Evolutionary conservation across 1,139 yeast species (phyloP), one percentile per base, ranked within the genome.

Genomic region (Nakaseomyces sp.): DNA sequence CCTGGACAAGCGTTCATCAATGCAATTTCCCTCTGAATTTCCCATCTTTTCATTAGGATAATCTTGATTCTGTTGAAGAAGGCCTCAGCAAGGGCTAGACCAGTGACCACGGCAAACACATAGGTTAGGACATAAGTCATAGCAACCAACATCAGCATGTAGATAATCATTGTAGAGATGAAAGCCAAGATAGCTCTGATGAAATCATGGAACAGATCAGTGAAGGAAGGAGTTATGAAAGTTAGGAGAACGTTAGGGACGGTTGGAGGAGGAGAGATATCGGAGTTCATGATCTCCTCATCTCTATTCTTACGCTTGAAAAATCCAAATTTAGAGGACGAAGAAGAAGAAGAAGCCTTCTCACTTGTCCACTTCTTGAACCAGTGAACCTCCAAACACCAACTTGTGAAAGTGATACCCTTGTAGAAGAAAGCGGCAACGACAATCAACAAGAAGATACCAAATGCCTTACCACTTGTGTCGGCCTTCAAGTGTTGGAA

Each of bases 131-230:
- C 73, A 58, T 69, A 81, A 28, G 83, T 70, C 93, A 83, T 83
- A 9, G 82, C 83, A 12, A 79, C 88, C 67, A 83, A 72, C 93
- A 83, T 83, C 54, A 83, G 64, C 33, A 79, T 78, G 58, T 79
- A 82, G 8, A 82, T 79, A 41, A 83, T 60, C 69, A 81, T 68
- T 26, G 83, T 83, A 3, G 84, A 76, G 20, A 77, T 58, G 47
- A 83, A 77, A 17, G 79, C 72, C 38, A 82, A 55, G 0, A 71
- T 43, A 19, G 80, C 61, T 53, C 89, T 68, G 12, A 80, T 68
- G 8, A 70, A 45, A 60, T 82, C 85, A 58, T 83, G 69, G 28
- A 59, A 52, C 15, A 70, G 45, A 36, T 70, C 72, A 15, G 49
- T 55, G 36, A 64, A 54, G 1, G 72, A 64, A 19, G 71, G 68